Evolutionary conservation across 2,329 filamentous ascomycete genomes (phyloP).

Genomic region (Zopfia rhizophila): DNA sequence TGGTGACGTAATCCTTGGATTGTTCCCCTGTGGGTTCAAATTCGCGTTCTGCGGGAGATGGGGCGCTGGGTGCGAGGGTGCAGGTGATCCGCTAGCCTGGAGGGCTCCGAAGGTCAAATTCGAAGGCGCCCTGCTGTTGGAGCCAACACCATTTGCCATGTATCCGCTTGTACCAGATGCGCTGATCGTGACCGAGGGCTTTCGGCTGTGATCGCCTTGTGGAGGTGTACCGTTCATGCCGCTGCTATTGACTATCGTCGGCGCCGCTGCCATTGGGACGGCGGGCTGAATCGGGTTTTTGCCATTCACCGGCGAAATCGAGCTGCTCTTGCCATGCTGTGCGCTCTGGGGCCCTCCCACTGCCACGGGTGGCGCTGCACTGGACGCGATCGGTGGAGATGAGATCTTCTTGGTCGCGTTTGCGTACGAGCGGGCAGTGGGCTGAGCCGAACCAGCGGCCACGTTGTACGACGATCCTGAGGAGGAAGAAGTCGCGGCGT

Average conservation of each 20-base stretch:
- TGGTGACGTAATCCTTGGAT: constrained; percentile 83
- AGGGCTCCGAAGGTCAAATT: constrained; percentile 85
- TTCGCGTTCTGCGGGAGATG: constrained; percentile 71
- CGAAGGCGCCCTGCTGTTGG: constrained; percentile 61
- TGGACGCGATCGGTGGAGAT: constrained; percentile 60
- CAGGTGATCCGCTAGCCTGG: constrained; percentile 70
- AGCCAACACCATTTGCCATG: constrained; percentile 78
- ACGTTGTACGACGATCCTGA: constrained; percentile 62
- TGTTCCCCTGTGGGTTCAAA: constrained; percentile 64
- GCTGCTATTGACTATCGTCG: constrained; percentile 71
- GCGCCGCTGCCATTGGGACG: constrained; percentile 67
- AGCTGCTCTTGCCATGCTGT: constrained; percentile 55
- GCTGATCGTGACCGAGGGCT: constrained; percentile 93
- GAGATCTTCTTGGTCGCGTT: constrained; percentile 68
- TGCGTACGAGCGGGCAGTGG: constrained; percentile 69
- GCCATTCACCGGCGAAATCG: constrained; percentile 84
- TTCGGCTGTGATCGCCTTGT: constrained; percentile 78
- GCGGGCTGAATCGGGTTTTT: constrained; percentile 76
- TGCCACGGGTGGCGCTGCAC: constrained; percentile 63
- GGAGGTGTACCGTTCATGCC: constrained; percentile 72
- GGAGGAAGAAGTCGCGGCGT: constrained; percentile 59
- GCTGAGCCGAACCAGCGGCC: constrained; percentile 65
- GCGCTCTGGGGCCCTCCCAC: constrained; percentile 65
- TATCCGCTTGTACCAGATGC: constrained; percentile 81
- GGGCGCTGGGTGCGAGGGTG: constrained; percentile 73